Evolutionary conservation across 495 filamentous ascomycete species (phyloP).

Genomic region (Aspergillus bridgeri): DNA sequence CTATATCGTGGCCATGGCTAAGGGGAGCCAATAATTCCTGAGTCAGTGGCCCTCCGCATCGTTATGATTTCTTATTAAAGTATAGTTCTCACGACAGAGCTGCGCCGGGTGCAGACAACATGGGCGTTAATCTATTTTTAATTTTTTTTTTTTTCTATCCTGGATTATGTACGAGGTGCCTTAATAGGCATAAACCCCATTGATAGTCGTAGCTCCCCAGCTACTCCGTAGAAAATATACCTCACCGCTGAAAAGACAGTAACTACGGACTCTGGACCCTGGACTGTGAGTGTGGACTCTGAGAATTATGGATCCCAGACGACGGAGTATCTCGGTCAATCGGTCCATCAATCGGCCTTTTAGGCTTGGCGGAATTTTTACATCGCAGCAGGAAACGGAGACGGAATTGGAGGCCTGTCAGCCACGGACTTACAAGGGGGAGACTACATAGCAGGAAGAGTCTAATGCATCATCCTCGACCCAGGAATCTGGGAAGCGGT

Average conservation of each 20-base stretch:
- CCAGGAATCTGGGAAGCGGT: slow-evolving; percentile 21
- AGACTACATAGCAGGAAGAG: slow-evolving; percentile 5
- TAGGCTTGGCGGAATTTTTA: neutral
- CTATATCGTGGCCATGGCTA: neutral
- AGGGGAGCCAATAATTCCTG: neutral
- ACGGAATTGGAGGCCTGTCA: neutral
- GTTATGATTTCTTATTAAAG: neutral
- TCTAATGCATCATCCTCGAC: slow-evolving; percentile 9
- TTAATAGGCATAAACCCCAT: neutral
- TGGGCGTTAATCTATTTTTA: neutral
- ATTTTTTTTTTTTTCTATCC: too few species aligned
- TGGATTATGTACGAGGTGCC: neutral
- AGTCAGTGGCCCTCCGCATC: neutral
- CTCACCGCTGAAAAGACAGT: neutral
- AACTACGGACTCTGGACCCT: neutral
- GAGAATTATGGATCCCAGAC: neutral
- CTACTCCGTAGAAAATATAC: neutral
- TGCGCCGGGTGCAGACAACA: neutral
- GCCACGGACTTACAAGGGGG: neutral
- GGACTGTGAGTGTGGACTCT: neutral
- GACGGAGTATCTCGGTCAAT: neutral
- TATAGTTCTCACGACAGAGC: neutral
- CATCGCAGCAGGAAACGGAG: neutral
- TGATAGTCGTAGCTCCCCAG: neutral
- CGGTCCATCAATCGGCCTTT: neutral